Conservation (phyloP, 2,329 filamentous ascomycete species). For the Penicillium rolfsii region DNA sequence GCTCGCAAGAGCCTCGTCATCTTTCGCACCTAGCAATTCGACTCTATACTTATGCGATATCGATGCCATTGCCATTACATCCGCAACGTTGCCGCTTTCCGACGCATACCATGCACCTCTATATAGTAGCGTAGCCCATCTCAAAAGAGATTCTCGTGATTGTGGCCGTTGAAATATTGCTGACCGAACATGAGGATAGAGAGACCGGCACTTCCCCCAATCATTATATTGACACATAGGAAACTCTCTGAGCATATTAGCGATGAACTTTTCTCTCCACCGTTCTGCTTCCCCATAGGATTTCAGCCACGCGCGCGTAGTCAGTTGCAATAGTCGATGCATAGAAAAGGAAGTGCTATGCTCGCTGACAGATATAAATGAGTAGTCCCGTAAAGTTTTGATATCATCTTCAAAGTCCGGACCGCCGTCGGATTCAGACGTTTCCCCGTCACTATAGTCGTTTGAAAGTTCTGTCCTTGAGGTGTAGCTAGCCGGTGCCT, state of each 20-base stretch:
- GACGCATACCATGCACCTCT: background rate
- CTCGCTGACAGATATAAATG: slow-evolving; percentile 18
- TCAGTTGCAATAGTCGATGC: slow-evolving; percentile 34
- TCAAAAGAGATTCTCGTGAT: background rate
- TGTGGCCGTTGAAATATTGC: slow-evolving; percentile 17
- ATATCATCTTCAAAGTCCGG: background rate
- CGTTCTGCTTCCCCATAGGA: slow-evolving; percentile 22
- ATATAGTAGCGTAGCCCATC: background rate
- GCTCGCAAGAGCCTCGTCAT: background rate
- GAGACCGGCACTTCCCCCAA: slow-evolving; percentile 26
- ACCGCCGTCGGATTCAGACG: background rate
- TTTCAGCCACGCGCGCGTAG: slow-evolving; percentile 33
- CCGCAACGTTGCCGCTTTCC: background rate
- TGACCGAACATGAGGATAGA: slow-evolving; percentile 32
- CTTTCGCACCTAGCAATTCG: background rate
- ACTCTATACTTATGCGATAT: background rate
- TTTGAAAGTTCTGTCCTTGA: too few species aligned
- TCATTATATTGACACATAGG: slow-evolving; percentile 35
- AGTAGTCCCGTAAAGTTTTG: background rate
- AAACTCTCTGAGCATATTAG: slow-evolving; percentile 19
- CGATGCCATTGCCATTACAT: background rate
- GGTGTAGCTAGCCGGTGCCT: too few species aligned
- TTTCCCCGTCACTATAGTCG: background rate
- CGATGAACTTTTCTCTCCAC: slow-evolving; percentile 31
- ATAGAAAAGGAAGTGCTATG: slow-evolving; percentile 27